Evolutionary conservation across 78 protist genomes (phyloP).

Genomic region (Guillardia theta): DNA sequence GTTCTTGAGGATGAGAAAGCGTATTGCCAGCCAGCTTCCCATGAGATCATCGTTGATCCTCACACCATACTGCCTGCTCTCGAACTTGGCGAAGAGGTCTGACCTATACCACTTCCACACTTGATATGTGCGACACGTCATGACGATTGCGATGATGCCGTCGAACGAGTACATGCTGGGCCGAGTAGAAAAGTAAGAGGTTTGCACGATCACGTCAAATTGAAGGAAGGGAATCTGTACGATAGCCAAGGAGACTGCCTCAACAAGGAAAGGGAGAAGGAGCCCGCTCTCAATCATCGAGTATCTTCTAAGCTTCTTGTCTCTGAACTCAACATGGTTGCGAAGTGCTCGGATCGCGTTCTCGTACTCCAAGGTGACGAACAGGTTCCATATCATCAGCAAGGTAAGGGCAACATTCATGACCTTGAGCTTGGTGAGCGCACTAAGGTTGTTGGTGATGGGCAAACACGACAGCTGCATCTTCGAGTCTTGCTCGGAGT

Average conservation of each 20-base stretch:
- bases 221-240: background rate
- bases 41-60: background rate
- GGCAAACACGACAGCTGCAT: background rate
- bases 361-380: background rate
- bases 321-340: background rate
- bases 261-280: background rate
- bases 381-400: background rate
- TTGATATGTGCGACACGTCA: background rate
- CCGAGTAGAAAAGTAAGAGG: background rate
- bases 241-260: background rate
- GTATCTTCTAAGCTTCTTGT: background rate
- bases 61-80: background rate
- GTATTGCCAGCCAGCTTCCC: background rate
- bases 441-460: background rate
- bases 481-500: background rate
- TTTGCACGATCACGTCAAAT: background rate
- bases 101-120: background rate
- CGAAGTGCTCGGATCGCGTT: background rate
- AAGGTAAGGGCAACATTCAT: background rate
- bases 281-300: background rate
- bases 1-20: background rate
- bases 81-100: background rate
- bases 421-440: background rate
- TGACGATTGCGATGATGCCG: background rate
- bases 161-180: background rate